Evolutionary conservation across 306 rosid species (phyloP).

Genomic region (Cucurbita ficifolia): DNA sequence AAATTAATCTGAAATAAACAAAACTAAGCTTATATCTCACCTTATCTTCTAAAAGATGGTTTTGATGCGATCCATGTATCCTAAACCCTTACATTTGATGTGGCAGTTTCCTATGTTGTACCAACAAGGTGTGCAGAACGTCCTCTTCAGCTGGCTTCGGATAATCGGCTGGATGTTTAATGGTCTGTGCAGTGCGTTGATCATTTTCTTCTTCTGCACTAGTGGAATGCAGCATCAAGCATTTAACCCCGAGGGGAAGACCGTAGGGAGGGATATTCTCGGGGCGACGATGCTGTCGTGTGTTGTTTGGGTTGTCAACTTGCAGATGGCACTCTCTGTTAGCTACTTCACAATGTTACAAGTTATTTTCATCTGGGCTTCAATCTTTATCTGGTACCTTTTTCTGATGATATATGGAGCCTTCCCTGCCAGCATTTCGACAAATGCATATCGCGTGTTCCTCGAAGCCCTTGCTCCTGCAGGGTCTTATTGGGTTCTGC

Average conservation of each 20-base stretch:
- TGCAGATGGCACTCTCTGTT: conserved; percentile 77
- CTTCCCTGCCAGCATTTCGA: conserved; percentile 30
- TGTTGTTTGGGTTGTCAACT: conserved; percentile 82
- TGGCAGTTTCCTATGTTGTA: conserved; percentile 79
- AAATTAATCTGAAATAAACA: not conserved
- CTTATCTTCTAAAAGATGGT: conserved; percentile 8
- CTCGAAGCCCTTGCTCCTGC: conserved; percentile 65
- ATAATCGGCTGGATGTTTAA: conserved; percentile 82
- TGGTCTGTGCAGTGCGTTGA: conserved; percentile 47
- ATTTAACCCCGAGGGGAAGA: conserved; percentile 49
- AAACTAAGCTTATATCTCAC: not conserved
- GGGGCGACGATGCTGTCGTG: conserved; percentile 78
- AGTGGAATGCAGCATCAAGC: conserved; percentile 56
- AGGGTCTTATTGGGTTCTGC: conserved; percentile 55
- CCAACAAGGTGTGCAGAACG: conserved; percentile 88
- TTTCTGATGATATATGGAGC: conserved; percentile 66
- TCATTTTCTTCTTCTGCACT: conserved; percentile 78
- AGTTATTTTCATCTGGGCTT: conserved; percentile 73
- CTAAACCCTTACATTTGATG: not conserved
- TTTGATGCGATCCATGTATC: not conserved
- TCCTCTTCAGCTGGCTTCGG: conserved; percentile 85
- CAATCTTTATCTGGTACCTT: conserved; percentile 64
- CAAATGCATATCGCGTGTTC: conserved; percentile 53
- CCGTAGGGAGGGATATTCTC: conserved; percentile 60
- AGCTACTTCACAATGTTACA: conserved; percentile 90